Evolutionary conservation across 495 filamentous ascomycete genomes (phyloP), one percentile per base, ranked within the genome.

Genomic region (Aspergillus incahuasiensis): DNA sequence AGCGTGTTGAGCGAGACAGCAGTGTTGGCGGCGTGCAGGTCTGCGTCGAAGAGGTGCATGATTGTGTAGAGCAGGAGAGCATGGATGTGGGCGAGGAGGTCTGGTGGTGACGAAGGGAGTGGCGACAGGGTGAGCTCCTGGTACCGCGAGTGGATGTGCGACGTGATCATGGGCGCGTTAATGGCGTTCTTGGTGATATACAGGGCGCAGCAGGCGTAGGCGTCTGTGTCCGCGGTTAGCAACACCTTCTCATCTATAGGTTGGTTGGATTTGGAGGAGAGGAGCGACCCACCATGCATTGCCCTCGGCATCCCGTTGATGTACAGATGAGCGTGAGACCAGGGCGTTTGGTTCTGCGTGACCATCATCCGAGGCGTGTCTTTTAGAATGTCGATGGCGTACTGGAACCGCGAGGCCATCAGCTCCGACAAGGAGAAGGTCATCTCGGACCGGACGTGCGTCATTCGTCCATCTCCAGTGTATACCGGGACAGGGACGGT

Each of bases 11-110:
- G 75, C 20, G 74, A 60, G 9, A 24, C 4, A 2, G 28, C 3
- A 3, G 46, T 38, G 1, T 71, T 68, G 6, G 75, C 72, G 43
- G 74, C 71, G 30, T 75, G 70, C 45, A 83, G 73, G 59, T 83
- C 77, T 24, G 77, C 79, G 59, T 84, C 81, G 57, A 83, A 82
- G 16, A 86, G 68, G 11, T 76, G 71, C 55, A 85, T 79, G 44
- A 83, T 72, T 52, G 65, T 58, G 44, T 70, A 62, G 39, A 71
- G 30, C 56, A 76, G 57, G 52, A 77, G 49, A 55, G 74, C 58
- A 30, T 74, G 66, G 19, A 67, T 49, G 41, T 60, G 62, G 6
- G 72, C 68, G 15, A 75, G 55, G 13, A 62, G 34, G 7, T 71
- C 68, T 0, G 55, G 49, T 2, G 62, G 57, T 2, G 58, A 44